These are phyloP conservation scores for Apocynum venetum DNA, from an alignment of 257 asterid species.

Conservation along the genomic window DNA sequence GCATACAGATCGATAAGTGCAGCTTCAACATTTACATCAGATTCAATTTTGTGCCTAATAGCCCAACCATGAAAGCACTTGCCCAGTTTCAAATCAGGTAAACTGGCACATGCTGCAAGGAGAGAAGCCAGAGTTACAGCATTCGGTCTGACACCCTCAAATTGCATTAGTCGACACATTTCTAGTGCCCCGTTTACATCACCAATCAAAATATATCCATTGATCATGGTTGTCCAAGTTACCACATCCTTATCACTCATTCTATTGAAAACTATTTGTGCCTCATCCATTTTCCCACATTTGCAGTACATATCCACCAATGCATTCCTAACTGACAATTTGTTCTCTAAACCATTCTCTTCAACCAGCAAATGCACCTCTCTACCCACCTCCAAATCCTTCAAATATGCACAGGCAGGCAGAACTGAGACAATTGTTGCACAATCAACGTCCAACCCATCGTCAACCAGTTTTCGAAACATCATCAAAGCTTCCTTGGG, in stretches of 20 bases:
- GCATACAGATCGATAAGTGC: slow-evolving; percentile 79
- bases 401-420: slow-evolving; percentile 75
- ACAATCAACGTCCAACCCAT: slow-evolving; percentile 53
- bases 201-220: slow-evolving; percentile 55
- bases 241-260: slow-evolving; percentile 72
- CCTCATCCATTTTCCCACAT: slow-evolving; percentile 66
- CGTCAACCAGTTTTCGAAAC: slow-evolving; percentile 51
- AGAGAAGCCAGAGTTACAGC: slow-evolving; percentile 74
- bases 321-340: slow-evolving; percentile 66
- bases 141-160: slow-evolving; percentile 76
- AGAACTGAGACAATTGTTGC: slow-evolving; percentile 74
- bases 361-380: slow-evolving; percentile 53
- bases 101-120: slow-evolving; percentile 56
- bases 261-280: slow-evolving; percentile 49
- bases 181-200: slow-evolving; percentile 42
- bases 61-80: slow-evolving; percentile 91
- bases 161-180: slow-evolving; percentile 66
- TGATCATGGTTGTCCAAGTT: slow-evolving; percentile 77
- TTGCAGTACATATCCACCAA: slow-evolving; percentile 78
- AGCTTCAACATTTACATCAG: slow-evolving; percentile 77
- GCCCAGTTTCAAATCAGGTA: slow-evolving; percentile 60
- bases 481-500: slow-evolving; percentile 53
- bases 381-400: slow-evolving; percentile 53
- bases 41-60: slow-evolving; percentile 53
- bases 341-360: slow-evolving; percentile 40